These are phyloP conservation scores for Camellia japonica DNA, from an alignment of 148 eudicot genomes.

Conservation along the genomic window DNA sequence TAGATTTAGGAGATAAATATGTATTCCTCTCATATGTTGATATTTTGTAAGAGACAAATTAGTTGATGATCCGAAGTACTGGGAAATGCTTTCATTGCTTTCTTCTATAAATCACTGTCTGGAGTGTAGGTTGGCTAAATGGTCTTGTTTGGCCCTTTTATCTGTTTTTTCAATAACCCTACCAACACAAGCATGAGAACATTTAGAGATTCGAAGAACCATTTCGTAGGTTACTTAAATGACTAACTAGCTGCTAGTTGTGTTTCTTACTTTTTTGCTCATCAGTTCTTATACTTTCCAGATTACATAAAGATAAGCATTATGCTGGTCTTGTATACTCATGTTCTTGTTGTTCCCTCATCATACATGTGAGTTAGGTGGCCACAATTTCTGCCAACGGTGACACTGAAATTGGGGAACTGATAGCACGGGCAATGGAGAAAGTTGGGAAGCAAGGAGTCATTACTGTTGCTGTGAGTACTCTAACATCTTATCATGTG, in stretches of 20 bases:
- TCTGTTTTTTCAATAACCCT: neutral
- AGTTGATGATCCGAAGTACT: neutral
- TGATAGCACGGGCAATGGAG: conserved; percentile 89
- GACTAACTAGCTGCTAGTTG: neutral
- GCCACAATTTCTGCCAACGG: conserved; percentile 96
- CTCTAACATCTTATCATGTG: neutral
- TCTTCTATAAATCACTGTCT: neutral
- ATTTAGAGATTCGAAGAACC: neutral
- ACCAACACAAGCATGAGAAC: neutral
- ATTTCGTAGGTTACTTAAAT: neutral
- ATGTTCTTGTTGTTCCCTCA: neutral
- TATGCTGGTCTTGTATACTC: neutral
- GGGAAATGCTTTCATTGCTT: neutral
- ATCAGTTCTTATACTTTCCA: neutral
- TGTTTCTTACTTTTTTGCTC: neutral
- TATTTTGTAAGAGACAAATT: neutral
- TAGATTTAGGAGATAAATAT: neutral
- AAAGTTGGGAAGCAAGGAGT: conserved; percentile 98
- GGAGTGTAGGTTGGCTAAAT: neutral
- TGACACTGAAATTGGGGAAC: conserved; percentile 87
- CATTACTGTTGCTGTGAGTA: conserved; percentile 84
- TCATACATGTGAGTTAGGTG: conserved; percentile 43
- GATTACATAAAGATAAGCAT: neutral
- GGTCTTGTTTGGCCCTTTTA: neutral
- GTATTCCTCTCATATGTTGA: neutral